These are phyloP conservation scores for Triticum timopheevii DNA, from an alignment of 176 grass and related monocot genomes.

Conservation along the genomic window DNA sequence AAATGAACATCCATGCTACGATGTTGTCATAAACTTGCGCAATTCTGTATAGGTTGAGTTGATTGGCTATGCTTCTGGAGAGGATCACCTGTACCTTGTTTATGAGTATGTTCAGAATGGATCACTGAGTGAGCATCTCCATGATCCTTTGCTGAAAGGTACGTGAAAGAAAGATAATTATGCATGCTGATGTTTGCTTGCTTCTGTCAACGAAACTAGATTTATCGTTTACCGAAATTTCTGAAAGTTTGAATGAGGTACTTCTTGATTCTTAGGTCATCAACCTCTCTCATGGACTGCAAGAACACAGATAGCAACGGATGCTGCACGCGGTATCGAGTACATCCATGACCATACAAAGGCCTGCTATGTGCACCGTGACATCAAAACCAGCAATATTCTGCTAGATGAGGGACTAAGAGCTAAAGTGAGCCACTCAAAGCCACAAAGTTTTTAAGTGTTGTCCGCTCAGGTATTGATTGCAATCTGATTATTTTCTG, in stretches of 20 bases:
- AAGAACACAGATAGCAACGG: slow-evolving; percentile 64
- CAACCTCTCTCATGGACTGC: slow-evolving; percentile 75
- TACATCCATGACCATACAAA: slow-evolving; percentile 87
- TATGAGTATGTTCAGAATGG: slow-evolving; percentile 82
- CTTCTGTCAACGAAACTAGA: not conserved
- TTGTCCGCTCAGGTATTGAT: not conserved
- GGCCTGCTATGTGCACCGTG: slow-evolving; percentile 62
- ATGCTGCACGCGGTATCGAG: slow-evolving; percentile 67
- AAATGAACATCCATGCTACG: not conserved
- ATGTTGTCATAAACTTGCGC: not conserved
- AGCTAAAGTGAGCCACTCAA: slow-evolving; percentile 49
- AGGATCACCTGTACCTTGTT: slow-evolving; percentile 62
- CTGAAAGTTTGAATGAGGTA: not conserved
- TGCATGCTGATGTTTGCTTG: not conserved
- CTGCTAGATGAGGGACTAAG: slow-evolving; percentile 60
- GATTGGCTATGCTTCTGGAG: slow-evolving; percentile 68
- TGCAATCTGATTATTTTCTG: not conserved
- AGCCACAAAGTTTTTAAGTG: not conserved
- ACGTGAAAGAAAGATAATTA: not conserved
- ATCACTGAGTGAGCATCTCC: slow-evolving; percentile 68
- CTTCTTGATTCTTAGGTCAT: slow-evolving; percentile 28
- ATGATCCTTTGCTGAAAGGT: slow-evolving; percentile 77
- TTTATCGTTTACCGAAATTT: not conserved
- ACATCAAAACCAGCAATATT: slow-evolving; percentile 79
- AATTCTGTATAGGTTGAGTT: slow-evolving; percentile 59